A percentile compares a stretch with the other conserved stretches of the same genome.
Conservation (phyloP, 805 yeast species). For the Debaryomyces tyrocola region DNA sequence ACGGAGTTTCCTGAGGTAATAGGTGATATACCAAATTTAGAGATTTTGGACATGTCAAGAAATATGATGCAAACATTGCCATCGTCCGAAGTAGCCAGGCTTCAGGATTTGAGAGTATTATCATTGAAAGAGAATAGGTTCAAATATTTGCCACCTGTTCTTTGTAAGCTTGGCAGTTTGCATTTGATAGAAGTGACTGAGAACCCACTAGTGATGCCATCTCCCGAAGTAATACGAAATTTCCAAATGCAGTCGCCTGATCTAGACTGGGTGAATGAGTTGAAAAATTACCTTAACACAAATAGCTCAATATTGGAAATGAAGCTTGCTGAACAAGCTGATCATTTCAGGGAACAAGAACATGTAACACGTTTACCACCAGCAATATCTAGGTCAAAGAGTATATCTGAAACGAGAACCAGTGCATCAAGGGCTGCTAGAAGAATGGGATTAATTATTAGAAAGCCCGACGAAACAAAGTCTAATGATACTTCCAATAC, state of each 20-base stretch:
- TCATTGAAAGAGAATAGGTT: slow-evolving; percentile 61
- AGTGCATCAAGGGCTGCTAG: slow-evolving; percentile 67
- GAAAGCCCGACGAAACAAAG: slow-evolving; percentile 30
- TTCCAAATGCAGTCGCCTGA: slow-evolving; percentile 40
- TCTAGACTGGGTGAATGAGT: slow-evolving; percentile 44
- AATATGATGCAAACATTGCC: slow-evolving; percentile 56
- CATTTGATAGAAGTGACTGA: slow-evolving; percentile 59
- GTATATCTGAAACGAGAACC: slow-evolving; percentile 39
- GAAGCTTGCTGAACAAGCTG: slow-evolving; percentile 6
- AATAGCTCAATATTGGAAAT: slow-evolving; percentile 24
- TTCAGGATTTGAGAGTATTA: slow-evolving; percentile 54
- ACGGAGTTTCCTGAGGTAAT: slow-evolving; percentile 51
- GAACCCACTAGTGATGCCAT: slow-evolving; percentile 59
- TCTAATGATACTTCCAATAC: neutral
- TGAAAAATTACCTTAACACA: slow-evolving; percentile 38
- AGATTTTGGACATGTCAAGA: slow-evolving; percentile 63
- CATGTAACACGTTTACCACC: slow-evolving; percentile 12
- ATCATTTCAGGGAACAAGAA: slow-evolving; percentile 5
- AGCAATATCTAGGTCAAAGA: slow-evolving; percentile 22
- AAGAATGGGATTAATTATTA: slow-evolving; percentile 72
- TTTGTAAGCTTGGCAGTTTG: slow-evolving; percentile 52
- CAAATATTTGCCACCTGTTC: slow-evolving; percentile 50
- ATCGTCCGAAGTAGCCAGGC: slow-evolving; percentile 29
- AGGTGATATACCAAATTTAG: slow-evolving; percentile 43
- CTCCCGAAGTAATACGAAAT: slow-evolving; percentile 30